Percentiles rank a stretch among this genome's conserved stretches.
These are phyloP conservation scores for Ophiobolus disseminans DNA, from an alignment of 2,329 filamentous ascomycete species.

Conservation along the genomic window DNA sequence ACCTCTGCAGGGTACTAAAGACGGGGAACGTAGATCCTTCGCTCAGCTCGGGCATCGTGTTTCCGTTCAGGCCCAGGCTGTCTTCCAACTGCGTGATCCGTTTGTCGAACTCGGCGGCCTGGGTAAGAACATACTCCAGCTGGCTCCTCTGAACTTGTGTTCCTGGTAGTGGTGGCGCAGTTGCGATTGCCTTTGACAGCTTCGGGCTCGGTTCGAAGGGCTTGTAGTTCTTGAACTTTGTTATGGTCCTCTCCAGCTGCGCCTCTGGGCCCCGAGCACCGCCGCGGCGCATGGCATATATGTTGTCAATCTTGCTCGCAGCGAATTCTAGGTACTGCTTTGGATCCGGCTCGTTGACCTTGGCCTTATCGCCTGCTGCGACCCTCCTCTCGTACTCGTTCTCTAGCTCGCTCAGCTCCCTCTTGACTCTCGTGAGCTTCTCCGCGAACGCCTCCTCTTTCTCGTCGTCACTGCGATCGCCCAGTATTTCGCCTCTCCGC, in stretches of 20 bases:
- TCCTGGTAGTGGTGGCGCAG: slow-evolving; percentile 41
- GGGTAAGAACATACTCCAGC: slow-evolving; percentile 70
- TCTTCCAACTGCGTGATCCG: slow-evolving; percentile 81
- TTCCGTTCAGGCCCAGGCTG: slow-evolving; percentile 77
- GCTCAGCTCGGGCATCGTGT: slow-evolving; percentile 68
- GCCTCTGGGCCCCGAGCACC: slow-evolving; percentile 45
- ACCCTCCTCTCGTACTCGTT: slow-evolving; percentile 64
- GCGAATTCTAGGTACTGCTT: slow-evolving; percentile 69
- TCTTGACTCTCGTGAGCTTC: slow-evolving; percentile 80
- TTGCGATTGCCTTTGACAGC: slow-evolving; percentile 38
- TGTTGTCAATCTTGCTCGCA: slow-evolving; percentile 72
- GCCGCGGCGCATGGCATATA: slow-evolving; percentile 57
- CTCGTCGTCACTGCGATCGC: slow-evolving; percentile 74
- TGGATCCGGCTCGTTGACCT: slow-evolving; percentile 50
- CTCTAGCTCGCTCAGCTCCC: slow-evolving; percentile 75
- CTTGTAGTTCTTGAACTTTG: slow-evolving; percentile 44
- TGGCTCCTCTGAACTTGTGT: slow-evolving; percentile 42
- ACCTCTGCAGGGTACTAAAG: slow-evolving; percentile 78
- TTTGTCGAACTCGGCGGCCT: slow-evolving; percentile 86
- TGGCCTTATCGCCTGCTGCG: slow-evolving; percentile 51
- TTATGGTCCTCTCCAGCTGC: slow-evolving; percentile 44
- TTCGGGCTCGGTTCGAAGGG: slow-evolving; percentile 35
- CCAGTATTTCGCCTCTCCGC: slow-evolving; percentile 68
- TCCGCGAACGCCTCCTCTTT: slow-evolving; percentile 74
- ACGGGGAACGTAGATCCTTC: slow-evolving; percentile 66